phyloP scores from a whole-genome alignment of 2,329 filamentous ascomycete species.

The Zasmidium angulare region DNA sequence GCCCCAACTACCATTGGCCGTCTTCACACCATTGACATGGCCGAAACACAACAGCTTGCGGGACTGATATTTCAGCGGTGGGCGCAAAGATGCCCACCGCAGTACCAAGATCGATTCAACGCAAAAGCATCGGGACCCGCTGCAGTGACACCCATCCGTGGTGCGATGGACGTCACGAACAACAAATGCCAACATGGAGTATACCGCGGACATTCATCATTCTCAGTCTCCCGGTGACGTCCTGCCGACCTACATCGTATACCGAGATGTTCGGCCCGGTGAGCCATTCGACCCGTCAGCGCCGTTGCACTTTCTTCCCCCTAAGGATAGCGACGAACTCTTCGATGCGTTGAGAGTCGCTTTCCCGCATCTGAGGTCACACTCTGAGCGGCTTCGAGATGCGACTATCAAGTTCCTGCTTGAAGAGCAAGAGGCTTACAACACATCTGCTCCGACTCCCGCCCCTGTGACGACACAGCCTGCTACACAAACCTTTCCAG shows the following conservation, averaged over 20 bases:
- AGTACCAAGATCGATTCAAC: neutral
- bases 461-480: neutral
- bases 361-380: slow-evolving; percentile 33
- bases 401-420: slow-evolving; percentile 38
- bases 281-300: slow-evolving; percentile 31
- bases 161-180: neutral
- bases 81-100: neutral
- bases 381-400: slow-evolving; percentile 37
- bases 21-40: neutral
- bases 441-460: neutral
- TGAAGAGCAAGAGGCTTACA: slow-evolving; percentile 26
- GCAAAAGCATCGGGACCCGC: neutral
- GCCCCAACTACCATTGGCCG: neutral
- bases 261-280: slow-evolving; percentile 27
- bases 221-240: neutral
- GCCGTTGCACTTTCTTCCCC: slow-evolving; percentile 34
- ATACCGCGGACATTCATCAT: neutral
- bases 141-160: neutral
- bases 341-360: slow-evolving; percentile 35
- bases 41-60: neutral
- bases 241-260: slow-evolving; percentile 30
- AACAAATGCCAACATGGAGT: neutral
- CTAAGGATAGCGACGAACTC: slow-evolving; percentile 39
- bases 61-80: neutral
- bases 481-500: neutral